A percentile compares a stretch with the other conserved stretches of the same genome.
phyloP scores from a whole-genome alignment of 129 eudicot species.

The Oenanthe sinensis region DNA sequence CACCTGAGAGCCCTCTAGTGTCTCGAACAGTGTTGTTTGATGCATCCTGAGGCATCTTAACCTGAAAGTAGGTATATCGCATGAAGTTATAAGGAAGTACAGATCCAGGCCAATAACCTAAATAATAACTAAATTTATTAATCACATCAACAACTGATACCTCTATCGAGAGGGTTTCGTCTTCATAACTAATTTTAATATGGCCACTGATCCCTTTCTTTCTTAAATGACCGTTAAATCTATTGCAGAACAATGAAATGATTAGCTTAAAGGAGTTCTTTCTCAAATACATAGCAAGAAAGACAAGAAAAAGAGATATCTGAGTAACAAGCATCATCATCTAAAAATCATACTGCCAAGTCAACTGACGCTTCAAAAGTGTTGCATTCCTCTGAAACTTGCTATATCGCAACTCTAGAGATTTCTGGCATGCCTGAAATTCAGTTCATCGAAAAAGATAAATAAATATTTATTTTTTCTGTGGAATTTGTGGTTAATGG shows the following conservation, averaged over 20 bases:
- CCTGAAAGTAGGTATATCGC: slow-evolving; percentile 32
- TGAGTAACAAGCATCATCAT: neutral
- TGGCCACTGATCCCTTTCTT: slow-evolving; percentile 85
- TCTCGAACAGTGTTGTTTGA: slow-evolving; percentile 65
- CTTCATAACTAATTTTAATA: slow-evolving; percentile 60
- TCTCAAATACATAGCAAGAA: neutral
- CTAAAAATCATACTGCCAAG: slow-evolving; percentile 60
- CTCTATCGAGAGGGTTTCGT: slow-evolving; percentile 80
- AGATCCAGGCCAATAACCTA: neutral
- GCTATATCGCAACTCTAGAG: slow-evolving; percentile 55
- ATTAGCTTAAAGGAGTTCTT: neutral
- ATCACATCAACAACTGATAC: slow-evolving; percentile 26
- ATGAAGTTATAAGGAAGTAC: neutral
- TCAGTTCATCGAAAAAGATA: neutral
- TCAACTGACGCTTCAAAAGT: slow-evolving; percentile 58
- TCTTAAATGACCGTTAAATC: slow-evolving; percentile 78
- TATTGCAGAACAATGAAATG: slow-evolving; percentile 21
- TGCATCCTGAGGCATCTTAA: slow-evolving; percentile 95
- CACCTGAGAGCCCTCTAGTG: slow-evolving; percentile 93
- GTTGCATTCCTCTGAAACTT: slow-evolving; percentile 78
- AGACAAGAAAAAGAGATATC: neutral
- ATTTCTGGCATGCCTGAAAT: slow-evolving; percentile 56
- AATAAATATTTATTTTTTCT: neutral
- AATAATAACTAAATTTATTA: neutral
- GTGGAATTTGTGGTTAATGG: too few relatives aligned